These are phyloP conservation scores for Bretziella fagacearum DNA, from an alignment of 2,329 filamentous ascomycete genomes.

Conservation along the genomic window DNA sequence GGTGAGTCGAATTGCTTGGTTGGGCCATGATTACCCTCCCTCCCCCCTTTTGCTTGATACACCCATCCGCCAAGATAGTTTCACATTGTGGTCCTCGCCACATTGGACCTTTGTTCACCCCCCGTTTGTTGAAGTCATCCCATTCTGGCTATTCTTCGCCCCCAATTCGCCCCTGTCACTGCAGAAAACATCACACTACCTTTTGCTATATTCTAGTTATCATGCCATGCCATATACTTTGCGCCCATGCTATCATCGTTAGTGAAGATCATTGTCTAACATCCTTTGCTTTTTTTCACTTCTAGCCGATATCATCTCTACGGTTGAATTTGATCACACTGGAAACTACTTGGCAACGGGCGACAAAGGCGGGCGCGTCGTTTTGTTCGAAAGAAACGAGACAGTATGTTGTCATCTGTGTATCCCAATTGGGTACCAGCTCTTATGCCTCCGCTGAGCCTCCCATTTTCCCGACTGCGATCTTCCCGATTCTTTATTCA, in stretches of 20 bases:
- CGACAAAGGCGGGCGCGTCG: conserved; percentile 73
- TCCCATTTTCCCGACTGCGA: too few species aligned
- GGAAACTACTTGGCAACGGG: conserved; percentile 82
- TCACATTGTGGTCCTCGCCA: background rate
- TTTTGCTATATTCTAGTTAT: too few species aligned
- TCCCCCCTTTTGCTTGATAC: background rate
- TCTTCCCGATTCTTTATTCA: too few species aligned
- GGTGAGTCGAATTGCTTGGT: conserved; percentile 32
- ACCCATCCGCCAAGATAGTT: too few species aligned
- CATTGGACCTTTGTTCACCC: too few species aligned
- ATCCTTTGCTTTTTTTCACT: background rate
- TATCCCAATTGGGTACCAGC: too few species aligned
- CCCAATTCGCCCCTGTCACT: too few species aligned
- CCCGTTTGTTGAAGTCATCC: too few species aligned
- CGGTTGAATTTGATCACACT: conserved; percentile 79
- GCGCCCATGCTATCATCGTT: background rate
- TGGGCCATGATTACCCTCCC: background rate
- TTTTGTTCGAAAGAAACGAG: conserved; percentile 85
- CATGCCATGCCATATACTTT: background rate
- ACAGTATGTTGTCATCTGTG: conserved; percentile 44
- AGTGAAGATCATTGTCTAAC: too few species aligned
- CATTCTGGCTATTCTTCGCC: too few species aligned
- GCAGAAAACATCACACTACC: too few species aligned
- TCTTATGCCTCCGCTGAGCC: too few species aligned
- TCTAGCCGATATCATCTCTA: conserved; percentile 76